Conservation (phyloP, 345 rosid species). For the Linum trigynum region DNA sequence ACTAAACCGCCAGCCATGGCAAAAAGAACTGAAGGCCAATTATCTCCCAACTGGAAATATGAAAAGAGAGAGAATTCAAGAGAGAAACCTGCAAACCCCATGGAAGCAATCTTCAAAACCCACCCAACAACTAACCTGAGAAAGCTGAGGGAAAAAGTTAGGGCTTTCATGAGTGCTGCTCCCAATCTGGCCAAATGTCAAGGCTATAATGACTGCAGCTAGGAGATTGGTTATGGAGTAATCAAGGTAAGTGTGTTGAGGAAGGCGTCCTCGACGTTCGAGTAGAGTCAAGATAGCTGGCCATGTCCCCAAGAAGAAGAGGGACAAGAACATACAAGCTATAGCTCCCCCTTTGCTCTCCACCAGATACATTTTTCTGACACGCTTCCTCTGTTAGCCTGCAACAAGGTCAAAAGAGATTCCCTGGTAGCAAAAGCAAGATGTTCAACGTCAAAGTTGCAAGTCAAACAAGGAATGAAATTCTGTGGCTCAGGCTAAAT, state of each 20-base stretch:
- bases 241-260: constrained; percentile 87
- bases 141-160: constrained; percentile 48
- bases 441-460: no score
- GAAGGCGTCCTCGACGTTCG: constrained; percentile 77
- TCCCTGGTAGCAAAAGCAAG: no score
- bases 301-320: constrained; percentile 77
- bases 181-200: constrained; percentile 60
- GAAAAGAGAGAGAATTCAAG: background rate
- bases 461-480: no score
- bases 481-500: no score
- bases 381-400: no score
- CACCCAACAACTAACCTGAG: constrained; percentile 36
- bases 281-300: constrained; percentile 71
- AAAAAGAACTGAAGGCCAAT: constrained; percentile 63
- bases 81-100: background rate
- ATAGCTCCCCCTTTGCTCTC: constrained; percentile 87
- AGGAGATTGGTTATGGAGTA: constrained; percentile 63
- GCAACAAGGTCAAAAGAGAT: no score
- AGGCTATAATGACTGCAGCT: constrained; percentile 62
- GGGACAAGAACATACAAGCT: constrained; percentile 53
- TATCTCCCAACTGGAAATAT: constrained; percentile 30
- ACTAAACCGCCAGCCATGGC: constrained; percentile 73
- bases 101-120: constrained; percentile 3
- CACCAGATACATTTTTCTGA: constrained; percentile 48
- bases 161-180: constrained; percentile 32